phyloP scores from a whole-genome alignment of 2,329 filamentous ascomycete species.

The Colletotrichum sp. region DNA sequence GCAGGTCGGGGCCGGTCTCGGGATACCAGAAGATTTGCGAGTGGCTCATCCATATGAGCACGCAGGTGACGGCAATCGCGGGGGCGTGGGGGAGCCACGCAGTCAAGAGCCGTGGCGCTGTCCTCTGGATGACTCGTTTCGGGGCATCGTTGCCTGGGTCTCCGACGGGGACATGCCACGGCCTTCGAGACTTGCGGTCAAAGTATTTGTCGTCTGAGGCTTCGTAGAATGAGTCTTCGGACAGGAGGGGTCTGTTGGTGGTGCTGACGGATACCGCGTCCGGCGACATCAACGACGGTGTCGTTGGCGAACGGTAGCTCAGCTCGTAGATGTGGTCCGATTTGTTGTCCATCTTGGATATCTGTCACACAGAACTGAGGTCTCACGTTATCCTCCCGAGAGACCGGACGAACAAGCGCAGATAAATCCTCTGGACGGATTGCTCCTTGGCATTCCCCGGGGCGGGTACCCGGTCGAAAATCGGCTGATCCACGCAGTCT shows the following conservation, averaged over 20 bases:
- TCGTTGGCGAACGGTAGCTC: not conserved
- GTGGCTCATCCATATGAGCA: constrained; percentile 1
- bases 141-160: not conserved
- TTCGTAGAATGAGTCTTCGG: not conserved
- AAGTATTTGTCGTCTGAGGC: not conserved
- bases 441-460: not conserved
- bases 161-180: not conserved
- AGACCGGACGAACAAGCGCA: not conserved
- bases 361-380: not conserved
- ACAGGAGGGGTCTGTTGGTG: not conserved
- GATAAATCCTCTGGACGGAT: not conserved
- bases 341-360: not conserved
- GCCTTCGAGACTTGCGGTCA: not conserved
- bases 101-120: not conserved
- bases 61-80: not conserved
- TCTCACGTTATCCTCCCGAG: not conserved
- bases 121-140: not conserved
- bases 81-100: not conserved
- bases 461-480: not conserved
- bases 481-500: not conserved
- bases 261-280: not conserved
- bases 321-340: not conserved
- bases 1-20: not conserved
- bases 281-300: not conserved
- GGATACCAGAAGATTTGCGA: not conserved